phyloP scores from a whole-genome alignment of 305 asterid species.

The Fraxinus floribunda region DNA sequence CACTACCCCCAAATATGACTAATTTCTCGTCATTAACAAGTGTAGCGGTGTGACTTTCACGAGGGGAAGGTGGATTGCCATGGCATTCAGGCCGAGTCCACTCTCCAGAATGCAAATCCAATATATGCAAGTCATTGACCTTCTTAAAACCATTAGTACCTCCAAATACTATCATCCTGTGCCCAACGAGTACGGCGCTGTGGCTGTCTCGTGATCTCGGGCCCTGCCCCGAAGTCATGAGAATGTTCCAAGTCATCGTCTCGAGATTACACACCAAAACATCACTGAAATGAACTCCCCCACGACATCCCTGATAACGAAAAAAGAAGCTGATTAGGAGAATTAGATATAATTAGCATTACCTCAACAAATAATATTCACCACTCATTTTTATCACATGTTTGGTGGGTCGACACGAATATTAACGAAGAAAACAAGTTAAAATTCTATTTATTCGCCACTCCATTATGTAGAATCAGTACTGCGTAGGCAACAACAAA shows the following conservation, averaged over 20 bases:
- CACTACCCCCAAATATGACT: slow-evolving; percentile 88
- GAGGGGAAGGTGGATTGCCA: slow-evolving; percentile 73
- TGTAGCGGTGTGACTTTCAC: slow-evolving; percentile 84
- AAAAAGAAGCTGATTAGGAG: not conserved
- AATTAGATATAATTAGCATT: not conserved
- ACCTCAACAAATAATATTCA: not conserved
- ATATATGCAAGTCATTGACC: slow-evolving; percentile 71
- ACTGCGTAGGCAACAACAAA: not conserved
- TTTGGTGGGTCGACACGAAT: not conserved
- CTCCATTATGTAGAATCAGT: not conserved
- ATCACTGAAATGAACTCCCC: slow-evolving; percentile 91
- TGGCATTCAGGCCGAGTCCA: slow-evolving; percentile 73
- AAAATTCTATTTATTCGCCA: not conserved
- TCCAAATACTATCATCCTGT: slow-evolving; percentile 75
- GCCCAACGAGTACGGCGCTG: slow-evolving; percentile 63
- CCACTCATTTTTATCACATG: not conserved
- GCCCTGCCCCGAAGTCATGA: slow-evolving; percentile 68
- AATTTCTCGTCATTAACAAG: slow-evolving; percentile 53
- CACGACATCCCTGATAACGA: slow-evolving; percentile 70
- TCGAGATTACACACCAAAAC: slow-evolving; percentile 68
- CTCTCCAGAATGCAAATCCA: slow-evolving; percentile 64
- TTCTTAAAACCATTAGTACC: slow-evolving; percentile 86
- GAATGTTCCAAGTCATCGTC: slow-evolving; percentile 70
- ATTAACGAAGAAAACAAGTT: not conserved
- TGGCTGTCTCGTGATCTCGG: slow-evolving; percentile 98